Percentiles rank a stretch among this genome's conserved stretches.
Evolutionary conservation across 352 stramenopile species (phyloP).

Genomic region (Phytopythium delawarense): DNA sequence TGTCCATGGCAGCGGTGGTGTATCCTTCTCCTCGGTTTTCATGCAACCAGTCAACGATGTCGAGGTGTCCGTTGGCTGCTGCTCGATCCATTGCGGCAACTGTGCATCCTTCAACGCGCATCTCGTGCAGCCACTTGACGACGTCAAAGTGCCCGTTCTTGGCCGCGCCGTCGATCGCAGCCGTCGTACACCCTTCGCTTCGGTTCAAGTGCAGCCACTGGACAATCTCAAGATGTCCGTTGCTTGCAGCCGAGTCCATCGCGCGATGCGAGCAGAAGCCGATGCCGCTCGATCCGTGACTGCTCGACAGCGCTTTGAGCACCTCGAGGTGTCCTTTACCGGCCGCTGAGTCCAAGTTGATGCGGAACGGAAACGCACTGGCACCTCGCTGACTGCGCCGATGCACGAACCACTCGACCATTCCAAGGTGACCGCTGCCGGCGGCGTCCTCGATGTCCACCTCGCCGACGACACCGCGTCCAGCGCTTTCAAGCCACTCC

Average conservation of each 20-base stretch:
- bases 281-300: constrained; percentile 1
- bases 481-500: constrained; percentile 10
- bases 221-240: constrained; percentile 5
- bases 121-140: constrained; percentile 7
- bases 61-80: not conserved
- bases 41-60: constrained; percentile 5
- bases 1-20: constrained; percentile 6
- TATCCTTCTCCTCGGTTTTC: not conserved
- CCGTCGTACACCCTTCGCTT: constrained; percentile 4
- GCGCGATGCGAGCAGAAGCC: constrained; percentile 17
- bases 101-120: not conserved
- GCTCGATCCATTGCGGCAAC: not conserved
- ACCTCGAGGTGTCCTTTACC: constrained; percentile 20
- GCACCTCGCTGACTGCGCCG: not conserved
- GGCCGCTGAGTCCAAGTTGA: constrained; percentile 14
- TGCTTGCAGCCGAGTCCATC: constrained; percentile 7
- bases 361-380: not conserved
- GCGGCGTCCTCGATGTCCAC: constrained; percentile 5
- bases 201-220: constrained; percentile 7
- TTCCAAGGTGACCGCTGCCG: constrained; percentile 2
- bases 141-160: not conserved
- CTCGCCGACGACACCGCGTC: not conserved
- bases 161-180: constrained; percentile 6
- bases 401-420: constrained; percentile 18
- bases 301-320: constrained; percentile 21